phyloP scores from a whole-genome alignment of 2,329 filamentous ascomycete species.

The Zymoseptoria tritici region DNA sequence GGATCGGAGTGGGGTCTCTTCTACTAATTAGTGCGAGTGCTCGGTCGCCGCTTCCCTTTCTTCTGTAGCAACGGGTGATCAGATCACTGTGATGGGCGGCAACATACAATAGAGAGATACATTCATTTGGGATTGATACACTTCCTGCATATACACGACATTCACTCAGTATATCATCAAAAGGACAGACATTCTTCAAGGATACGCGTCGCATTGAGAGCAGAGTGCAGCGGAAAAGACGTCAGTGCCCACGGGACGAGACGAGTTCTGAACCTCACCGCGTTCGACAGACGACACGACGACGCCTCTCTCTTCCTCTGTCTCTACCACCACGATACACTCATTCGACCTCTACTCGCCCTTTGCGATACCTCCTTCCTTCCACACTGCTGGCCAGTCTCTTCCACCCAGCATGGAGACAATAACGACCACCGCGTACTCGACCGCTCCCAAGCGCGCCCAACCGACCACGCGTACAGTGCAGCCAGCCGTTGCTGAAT shows the following conservation, averaged over 20 bases:
- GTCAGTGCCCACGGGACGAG: background rate
- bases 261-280: background rate
- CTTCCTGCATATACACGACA: background rate
- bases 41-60: too few species aligned
- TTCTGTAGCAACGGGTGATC: too few species aligned
- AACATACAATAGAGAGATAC: background rate
- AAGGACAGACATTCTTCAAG: too few species aligned
- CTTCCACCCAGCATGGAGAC: slow-evolving; percentile 13
- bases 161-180: background rate
- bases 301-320: background rate
- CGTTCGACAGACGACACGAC: background rate
- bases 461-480: slow-evolving; percentile 18
- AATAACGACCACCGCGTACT: slow-evolving; percentile 12
- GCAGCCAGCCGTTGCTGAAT: slow-evolving; percentile 6
- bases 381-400: background rate
- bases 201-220: background rate
- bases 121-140: background rate
- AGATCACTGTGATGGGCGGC: background rate
- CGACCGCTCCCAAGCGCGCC: slow-evolving; percentile 6
- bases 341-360: background rate
- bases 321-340: background rate
- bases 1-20: background rate
- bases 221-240: background rate
- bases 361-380: background rate
- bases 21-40: background rate